Evolutionary conservation across 2,329 filamentous ascomycete genomes (phyloP).

Genomic region (Pseudogymnoascus sp.): DNA sequence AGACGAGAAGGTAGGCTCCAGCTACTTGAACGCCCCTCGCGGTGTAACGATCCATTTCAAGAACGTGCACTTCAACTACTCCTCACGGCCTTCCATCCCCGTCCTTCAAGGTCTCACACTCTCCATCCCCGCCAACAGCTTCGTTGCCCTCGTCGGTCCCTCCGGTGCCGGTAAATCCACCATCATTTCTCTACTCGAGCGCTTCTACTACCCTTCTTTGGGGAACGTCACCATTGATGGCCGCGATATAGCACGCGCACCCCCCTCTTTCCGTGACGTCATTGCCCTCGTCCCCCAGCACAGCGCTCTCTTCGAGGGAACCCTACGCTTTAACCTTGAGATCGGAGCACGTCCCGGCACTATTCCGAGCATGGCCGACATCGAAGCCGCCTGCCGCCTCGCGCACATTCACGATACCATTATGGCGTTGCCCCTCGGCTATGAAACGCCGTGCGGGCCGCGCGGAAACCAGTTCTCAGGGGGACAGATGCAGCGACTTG

Average conservation of each 20-base stretch:
- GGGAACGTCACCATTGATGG: constrained; percentile 28
- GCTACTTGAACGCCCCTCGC: neutral
- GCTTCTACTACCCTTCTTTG: constrained; percentile 40
- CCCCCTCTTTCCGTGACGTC: constrained; percentile 38
- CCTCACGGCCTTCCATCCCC: constrained; percentile 49
- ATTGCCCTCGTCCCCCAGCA: constrained; percentile 53
- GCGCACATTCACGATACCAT: constrained; percentile 67
- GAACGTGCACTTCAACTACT: constrained; percentile 58
- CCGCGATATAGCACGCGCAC: constrained; percentile 38
- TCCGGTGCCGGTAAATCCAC: constrained; percentile 63
- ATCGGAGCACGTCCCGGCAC: constrained; percentile 48
- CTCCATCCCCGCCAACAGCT: constrained; percentile 50
- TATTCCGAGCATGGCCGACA: constrained; percentile 50
- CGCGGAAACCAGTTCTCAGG: constrained; percentile 69
- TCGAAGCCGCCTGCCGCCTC: constrained; percentile 58
- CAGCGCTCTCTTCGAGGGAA: constrained; percentile 49
- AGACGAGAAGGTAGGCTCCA: constrained; percentile 32
- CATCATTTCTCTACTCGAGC: constrained; percentile 49
- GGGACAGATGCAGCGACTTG: constrained; percentile 70
- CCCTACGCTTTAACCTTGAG: constrained; percentile 48
- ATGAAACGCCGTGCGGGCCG: constrained; percentile 62
- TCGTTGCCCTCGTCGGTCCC: constrained; percentile 57
- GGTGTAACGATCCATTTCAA: constrained; percentile 43
- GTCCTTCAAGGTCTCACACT: constrained; percentile 54
- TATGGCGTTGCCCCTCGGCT: constrained; percentile 53